Conservation (phyloP, 768 basidiomycete genomes). For the Boletus vinaceobasis region DNA sequence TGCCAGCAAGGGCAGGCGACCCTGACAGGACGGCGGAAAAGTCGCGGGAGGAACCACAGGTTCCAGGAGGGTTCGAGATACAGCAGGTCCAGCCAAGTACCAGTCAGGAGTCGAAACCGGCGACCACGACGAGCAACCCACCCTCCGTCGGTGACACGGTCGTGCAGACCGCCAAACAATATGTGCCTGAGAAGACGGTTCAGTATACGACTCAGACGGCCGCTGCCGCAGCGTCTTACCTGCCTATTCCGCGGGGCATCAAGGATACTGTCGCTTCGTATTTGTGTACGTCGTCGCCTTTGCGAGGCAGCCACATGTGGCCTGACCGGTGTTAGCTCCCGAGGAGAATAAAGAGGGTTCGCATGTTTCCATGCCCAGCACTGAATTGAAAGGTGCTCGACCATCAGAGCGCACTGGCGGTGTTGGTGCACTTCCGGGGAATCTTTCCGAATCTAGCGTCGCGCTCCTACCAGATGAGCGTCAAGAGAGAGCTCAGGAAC, state of each 20-base stretch:
- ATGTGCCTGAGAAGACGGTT: neutral
- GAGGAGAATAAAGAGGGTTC: neutral
- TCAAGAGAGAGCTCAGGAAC: conserved; percentile 7
- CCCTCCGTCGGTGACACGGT: neutral
- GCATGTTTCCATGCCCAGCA: conserved; percentile 34
- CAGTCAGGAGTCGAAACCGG: neutral
- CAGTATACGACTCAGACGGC: neutral
- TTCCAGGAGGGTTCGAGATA: neutral
- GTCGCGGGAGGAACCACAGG: neutral
- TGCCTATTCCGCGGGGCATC: neutral
- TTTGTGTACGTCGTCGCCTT: conserved; percentile 9
- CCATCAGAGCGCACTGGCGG: conserved; percentile 37
- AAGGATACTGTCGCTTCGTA: neutral
- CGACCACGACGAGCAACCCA: neutral
- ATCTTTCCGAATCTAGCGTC: conserved; percentile 42
- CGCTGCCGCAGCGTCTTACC: neutral
- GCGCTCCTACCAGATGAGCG: conserved; percentile 50
- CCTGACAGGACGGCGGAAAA: neutral
- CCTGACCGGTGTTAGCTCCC: conserved; percentile 14
- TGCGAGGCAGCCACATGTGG: neutral
- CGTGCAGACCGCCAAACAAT: conserved; percentile 2
- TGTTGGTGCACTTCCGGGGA: conserved; percentile 50
- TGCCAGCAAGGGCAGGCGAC: neutral
- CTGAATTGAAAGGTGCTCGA: conserved; percentile 30
- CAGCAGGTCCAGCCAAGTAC: neutral